phyloP scores from a whole-genome alignment of 2,329 filamentous ascomycete species.

The Bertia moriformis region DNA sequence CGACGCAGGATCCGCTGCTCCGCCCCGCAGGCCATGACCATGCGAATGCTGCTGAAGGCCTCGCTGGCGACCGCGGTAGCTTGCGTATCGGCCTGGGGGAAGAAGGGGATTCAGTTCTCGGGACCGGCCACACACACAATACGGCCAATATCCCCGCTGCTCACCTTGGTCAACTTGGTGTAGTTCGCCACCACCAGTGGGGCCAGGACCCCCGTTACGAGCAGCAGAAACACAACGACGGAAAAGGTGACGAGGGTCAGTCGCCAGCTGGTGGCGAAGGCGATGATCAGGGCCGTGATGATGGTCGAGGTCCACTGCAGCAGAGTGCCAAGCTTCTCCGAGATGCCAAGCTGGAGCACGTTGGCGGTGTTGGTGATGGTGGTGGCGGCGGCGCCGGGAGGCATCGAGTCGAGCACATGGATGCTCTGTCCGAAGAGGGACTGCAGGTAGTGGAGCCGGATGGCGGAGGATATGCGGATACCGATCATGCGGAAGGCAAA shows the following conservation, averaged over 20 bases:
- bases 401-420: slow-evolving; percentile 52
- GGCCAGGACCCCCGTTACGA: slow-evolving; percentile 30
- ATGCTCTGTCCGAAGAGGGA: slow-evolving; percentile 51
- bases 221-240: slow-evolving; percentile 36
- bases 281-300: slow-evolving; percentile 34
- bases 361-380: slow-evolving; percentile 53
- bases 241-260: slow-evolving; percentile 43
- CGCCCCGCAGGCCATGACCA: slow-evolving; percentile 48
- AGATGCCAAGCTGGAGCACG: slow-evolving; percentile 48
- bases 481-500: slow-evolving; percentile 47
- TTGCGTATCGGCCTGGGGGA: too few relatives aligned
- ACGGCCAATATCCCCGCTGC: slow-evolving; percentile 7
- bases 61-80: slow-evolving; percentile 47
- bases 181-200: slow-evolving; percentile 40
- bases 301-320: slow-evolving; percentile 39
- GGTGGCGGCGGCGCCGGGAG: slow-evolving; percentile 42
- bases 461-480: slow-evolving; percentile 42
- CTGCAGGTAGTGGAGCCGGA: slow-evolving; percentile 50
- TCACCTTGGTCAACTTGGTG: slow-evolving; percentile 23
- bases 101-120: too few relatives aligned
- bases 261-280: slow-evolving; percentile 41
- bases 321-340: slow-evolving; percentile 44
- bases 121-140: slow-evolving; percentile 27
- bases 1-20: slow-evolving; percentile 35
- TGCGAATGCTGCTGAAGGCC: slow-evolving; percentile 41